Evolutionary conservation across 805 yeast genomes (phyloP), one percentile per base, ranked within the genome.

Genomic region (Kluyveromyces nonfermentans): DNA sequence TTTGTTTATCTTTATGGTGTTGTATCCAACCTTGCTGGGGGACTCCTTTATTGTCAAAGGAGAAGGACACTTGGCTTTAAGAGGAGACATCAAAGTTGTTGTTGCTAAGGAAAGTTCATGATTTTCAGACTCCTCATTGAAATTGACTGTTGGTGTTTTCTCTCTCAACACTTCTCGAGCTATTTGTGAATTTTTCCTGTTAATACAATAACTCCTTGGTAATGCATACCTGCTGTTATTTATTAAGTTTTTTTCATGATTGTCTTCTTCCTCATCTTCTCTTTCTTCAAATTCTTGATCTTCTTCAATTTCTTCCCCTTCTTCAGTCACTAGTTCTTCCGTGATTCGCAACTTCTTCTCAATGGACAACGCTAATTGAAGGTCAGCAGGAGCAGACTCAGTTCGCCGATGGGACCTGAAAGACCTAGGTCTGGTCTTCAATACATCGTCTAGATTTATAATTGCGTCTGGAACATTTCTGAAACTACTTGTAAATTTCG

Each of bases 331-430:
- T 20, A 31, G 32, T 32, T 49, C 50, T 32, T 46, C 50, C 25
- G 47, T 49, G 17, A 45, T 45, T 9, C 43, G 32, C 12, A 36
- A 35, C 28, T 44, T 42, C 15, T 38, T 42, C 31, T 47, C 42
- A 25, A 39, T 30, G 20, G 33, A 43, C 20, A 44, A 35, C 8
- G 49, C 46, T 45, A 63, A 59, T 42, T 65, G 65, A 32, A 70
- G 65, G 41, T 71, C 63, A 28, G 75, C 78, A 6, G 80, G 80
- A 0, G 81, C 80, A 34, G 77, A 71, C 55, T 75, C 81, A 1
- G 78, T 65, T 45, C 80, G 65, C 52, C 78, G 66, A 54, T 75
- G 80, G 5, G 61, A 49, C 40, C 54, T 47, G 35, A 60, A 60
- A 7, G 57, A 57, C 48, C 49, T 57, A 46, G 61, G 64, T 41